Evolutionary conservation across 2,329 filamentous ascomycete species (phyloP).

Genomic region (Hymenoscyphus linearis): DNA sequence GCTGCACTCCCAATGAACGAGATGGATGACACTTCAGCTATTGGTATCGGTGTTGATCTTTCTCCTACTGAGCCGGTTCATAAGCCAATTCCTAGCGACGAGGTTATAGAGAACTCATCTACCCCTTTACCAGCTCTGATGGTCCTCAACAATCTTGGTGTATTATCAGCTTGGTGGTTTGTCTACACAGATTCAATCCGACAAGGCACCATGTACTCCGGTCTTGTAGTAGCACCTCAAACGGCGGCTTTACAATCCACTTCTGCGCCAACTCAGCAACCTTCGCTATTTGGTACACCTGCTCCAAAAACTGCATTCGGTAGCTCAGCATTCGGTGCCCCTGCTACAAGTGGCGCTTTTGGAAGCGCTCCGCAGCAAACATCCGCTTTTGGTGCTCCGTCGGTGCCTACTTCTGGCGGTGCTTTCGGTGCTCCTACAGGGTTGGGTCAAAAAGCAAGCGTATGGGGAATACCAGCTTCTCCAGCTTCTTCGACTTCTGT

Average conservation of each 20-base stretch:
- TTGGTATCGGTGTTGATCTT: slow-evolving; percentile 80
- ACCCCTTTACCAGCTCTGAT: slow-evolving; percentile 79
- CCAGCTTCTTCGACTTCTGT: slow-evolving; percentile 29
- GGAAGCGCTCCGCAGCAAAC: background rate
- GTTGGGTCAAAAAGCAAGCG: slow-evolving; percentile 47
- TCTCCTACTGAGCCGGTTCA: slow-evolving; percentile 73
- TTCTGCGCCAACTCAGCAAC: slow-evolving; percentile 21
- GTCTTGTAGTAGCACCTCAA: slow-evolving; percentile 47
- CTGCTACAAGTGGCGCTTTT: slow-evolving; percentile 22
- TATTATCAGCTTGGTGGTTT: slow-evolving; percentile 84
- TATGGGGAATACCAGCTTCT: slow-evolving; percentile 40
- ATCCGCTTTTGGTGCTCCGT: slow-evolving; percentile 31
- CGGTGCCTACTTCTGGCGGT: slow-evolving; percentile 36
- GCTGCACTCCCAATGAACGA: slow-evolving; percentile 71
- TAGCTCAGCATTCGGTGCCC: slow-evolving; percentile 8
- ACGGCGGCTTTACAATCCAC: slow-evolving; percentile 15
- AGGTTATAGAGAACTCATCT: slow-evolving; percentile 67
- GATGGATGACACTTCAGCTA: slow-evolving; percentile 65
- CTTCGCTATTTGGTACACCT: slow-evolving; percentile 25
- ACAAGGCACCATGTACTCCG: slow-evolving; percentile 66
- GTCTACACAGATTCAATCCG: slow-evolving; percentile 84
- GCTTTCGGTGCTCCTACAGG: slow-evolving; percentile 35
- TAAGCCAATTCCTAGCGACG: slow-evolving; percentile 71
- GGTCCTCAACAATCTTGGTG: slow-evolving; percentile 82
- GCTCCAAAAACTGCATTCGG: slow-evolving; percentile 33